A percentile compares a stretch with the other conserved stretches of the same genome.
Conservation (phyloP, 148 eudicot species). For the Chenopodium berlandieri region DNA sequence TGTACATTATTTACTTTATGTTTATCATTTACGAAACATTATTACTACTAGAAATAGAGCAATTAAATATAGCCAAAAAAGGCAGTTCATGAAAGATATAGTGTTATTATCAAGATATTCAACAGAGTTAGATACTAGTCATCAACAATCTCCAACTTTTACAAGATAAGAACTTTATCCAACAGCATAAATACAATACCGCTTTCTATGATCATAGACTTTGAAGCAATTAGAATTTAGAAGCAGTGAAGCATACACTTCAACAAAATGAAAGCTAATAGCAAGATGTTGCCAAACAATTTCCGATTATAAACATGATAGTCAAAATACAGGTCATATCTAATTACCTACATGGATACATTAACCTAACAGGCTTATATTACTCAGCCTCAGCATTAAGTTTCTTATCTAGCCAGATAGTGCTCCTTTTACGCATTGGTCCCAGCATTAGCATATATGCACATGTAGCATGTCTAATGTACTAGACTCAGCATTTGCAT, state of each 20-base stretch:
- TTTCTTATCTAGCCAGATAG: background rate
- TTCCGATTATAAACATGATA: background rate
- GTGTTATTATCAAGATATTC: background rate
- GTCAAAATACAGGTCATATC: background rate
- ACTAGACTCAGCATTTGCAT: background rate
- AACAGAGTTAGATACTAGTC: background rate
- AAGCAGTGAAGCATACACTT: background rate
- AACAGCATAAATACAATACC: background rate
- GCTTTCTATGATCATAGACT: background rate
- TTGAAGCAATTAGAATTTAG: too few relatives aligned
- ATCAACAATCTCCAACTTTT: background rate
- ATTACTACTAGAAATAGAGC: too few relatives aligned
- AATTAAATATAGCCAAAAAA: slow-evolving; percentile 2
- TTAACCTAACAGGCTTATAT: background rate
- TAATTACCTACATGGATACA: background rate
- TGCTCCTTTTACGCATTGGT: background rate
- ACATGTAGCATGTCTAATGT: background rate
- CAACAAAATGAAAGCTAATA: background rate
- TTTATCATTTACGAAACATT: too few relatives aligned
- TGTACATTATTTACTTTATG: too few relatives aligned
- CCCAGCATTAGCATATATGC: background rate
- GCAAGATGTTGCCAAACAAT: background rate
- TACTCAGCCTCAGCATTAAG: background rate
- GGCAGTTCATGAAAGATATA: background rate
- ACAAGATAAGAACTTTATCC: background rate